These are phyloP conservation scores for Leptographium radiaticola DNA, from an alignment of 2,329 filamentous ascomycete species.

Conservation along the genomic window DNA sequence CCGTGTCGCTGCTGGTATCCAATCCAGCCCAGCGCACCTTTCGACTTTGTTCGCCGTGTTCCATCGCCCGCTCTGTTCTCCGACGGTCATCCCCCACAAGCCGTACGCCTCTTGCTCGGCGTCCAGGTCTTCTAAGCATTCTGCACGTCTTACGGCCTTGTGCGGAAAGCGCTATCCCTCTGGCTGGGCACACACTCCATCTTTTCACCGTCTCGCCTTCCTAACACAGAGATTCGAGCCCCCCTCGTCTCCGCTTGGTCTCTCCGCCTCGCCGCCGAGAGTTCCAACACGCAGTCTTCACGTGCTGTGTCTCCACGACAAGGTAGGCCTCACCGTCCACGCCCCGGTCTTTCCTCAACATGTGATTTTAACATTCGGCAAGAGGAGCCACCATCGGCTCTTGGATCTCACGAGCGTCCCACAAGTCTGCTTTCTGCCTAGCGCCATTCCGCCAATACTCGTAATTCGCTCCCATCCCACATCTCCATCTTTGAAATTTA, in stretches of 20 bases:
- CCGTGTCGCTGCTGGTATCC: slow-evolving; percentile 3
- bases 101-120: not conserved
- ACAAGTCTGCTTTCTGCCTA: slow-evolving; percentile 6
- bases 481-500: not conserved
- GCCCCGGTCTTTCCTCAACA: not conserved
- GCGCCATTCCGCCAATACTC: slow-evolving; percentile 4
- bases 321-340: not conserved
- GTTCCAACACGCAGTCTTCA: not conserved
- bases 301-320: not conserved
- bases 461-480: not conserved
- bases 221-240: no score
- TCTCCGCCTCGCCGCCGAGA: no score
- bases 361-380: not conserved
- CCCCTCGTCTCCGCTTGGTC: no score
- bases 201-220: no score
- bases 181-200: no score
- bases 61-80: not conserved
- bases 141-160: not conserved
- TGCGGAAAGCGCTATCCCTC: not conserved
- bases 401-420: slow-evolving; percentile 3
- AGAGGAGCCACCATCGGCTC: slow-evolving; percentile 4
- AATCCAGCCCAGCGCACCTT: not conserved
- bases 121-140: not conserved
- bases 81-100: not conserved
- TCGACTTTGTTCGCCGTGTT: not conserved